A percentile compares a stretch with the other conserved stretches of the same genome.
phyloP scores from a whole-genome alignment of 202 grass and related monocot genomes.

The Setaria viridis region DNA sequence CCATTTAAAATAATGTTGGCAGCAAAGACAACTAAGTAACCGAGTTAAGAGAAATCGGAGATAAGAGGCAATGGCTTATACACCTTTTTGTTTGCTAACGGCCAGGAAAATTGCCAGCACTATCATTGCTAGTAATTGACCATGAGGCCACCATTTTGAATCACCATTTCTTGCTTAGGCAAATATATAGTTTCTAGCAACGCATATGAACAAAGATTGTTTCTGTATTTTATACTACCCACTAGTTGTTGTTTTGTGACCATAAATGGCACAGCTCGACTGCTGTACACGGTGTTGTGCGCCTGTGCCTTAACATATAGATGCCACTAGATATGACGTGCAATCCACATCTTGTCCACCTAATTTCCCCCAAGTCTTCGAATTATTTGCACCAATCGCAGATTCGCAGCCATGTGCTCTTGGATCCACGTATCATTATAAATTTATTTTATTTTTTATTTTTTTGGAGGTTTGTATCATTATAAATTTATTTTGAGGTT shows the following conservation, averaged over 20 bases:
- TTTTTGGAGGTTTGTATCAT: no score
- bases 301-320: not conserved
- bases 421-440: not conserved
- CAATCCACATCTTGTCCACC: conserved; percentile 23
- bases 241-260: not conserved
- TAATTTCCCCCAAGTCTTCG: not conserved
- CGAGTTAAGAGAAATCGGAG: not conserved
- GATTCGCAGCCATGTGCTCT: not conserved
- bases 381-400: not conserved
- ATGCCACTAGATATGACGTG: conserved; percentile 9
- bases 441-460: no score
- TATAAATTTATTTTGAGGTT: no score
- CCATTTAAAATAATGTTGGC: not conserved
- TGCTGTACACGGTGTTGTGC: not conserved
- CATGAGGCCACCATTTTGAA: not conserved
- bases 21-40: not conserved
- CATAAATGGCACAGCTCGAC: not conserved
- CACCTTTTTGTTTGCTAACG: not conserved
- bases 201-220: not conserved
- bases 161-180: not conserved
- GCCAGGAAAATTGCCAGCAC: not conserved
- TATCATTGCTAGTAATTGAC: not conserved
- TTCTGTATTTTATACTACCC: not conserved
- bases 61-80: not conserved
- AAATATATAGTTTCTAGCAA: not conserved